Evolutionary conservation across 768 basidiomycete genomes (phyloP).

Genomic region (Xerocomellus amylosporus): DNA sequence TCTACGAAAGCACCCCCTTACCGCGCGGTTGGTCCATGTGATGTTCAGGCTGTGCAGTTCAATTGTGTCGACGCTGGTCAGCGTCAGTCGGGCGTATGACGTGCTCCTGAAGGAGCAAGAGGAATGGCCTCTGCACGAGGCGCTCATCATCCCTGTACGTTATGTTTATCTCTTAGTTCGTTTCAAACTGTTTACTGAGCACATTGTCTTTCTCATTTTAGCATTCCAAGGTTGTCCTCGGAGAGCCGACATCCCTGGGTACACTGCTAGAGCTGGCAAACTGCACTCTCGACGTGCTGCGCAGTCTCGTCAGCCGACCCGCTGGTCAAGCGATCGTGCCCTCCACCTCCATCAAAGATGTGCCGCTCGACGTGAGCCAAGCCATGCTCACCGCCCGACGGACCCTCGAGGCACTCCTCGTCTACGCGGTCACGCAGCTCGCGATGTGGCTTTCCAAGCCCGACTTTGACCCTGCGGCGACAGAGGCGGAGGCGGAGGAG

Average conservation of each 20-base stretch:
- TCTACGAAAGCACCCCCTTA: conserved; percentile 65
- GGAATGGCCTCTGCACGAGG: conserved; percentile 70
- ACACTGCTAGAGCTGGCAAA: conserved; percentile 85
- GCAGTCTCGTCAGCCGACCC: conserved; percentile 61
- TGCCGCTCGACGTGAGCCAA: conserved; percentile 48
- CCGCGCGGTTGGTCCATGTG: conserved; percentile 67
- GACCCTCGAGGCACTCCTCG: conserved; percentile 63
- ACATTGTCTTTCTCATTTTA: conserved; percentile 27
- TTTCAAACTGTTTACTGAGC: neutral
- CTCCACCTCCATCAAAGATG: conserved; percentile 27
- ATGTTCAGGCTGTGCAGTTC: conserved; percentile 70
- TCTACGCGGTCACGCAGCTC: conserved; percentile 75
- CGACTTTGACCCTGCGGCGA: conserved; percentile 49
- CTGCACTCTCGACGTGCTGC: conserved; percentile 69
- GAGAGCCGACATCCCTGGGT: conserved; percentile 81
- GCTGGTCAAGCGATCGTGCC: conserved; percentile 52
- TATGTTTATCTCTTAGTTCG: neutral
- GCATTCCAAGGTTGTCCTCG: conserved; percentile 83
- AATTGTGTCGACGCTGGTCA: conserved; percentile 65
- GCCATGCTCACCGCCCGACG: conserved; percentile 56
- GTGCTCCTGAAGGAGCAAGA: conserved; percentile 63
- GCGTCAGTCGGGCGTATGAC: conserved; percentile 65
- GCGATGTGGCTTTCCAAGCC: conserved; percentile 76
- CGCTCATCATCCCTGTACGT: conserved; percentile 71
- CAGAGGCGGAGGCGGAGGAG: conserved; percentile 49